Base-by-base conservation (phyloP, 495 filamentous ascomycete species). In the Penicillium taxi region DNA sequence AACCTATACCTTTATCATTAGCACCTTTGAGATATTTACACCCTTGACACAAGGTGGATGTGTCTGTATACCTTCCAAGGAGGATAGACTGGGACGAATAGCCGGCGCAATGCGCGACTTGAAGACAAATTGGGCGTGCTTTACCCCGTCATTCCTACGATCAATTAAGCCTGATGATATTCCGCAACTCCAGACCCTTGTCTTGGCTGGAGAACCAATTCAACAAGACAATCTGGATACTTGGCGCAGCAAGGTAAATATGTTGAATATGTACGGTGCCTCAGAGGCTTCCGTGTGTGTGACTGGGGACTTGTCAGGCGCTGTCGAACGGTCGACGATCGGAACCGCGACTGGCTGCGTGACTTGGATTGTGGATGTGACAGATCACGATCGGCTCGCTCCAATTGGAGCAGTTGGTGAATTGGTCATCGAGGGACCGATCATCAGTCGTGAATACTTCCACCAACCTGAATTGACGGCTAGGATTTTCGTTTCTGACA, bases 331-430 rank as follows among this genome's bases (percentile, higher is more conserved):
- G n/a, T n/a, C n/a, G n/a, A n/a, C n/a, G n/a, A n/a, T 66, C 26
- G 62, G 63, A 19, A 44, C 37, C 5, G 37, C 45, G 20, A 21
- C 42, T 5, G 58, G 53, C 2, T 48, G 52, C 34, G 20, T 45
- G 2, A 26, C 55, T 2, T 84, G 80, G 79, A 57, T 82, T 41
- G 70, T 77, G 16, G 69, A 81, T 35, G 64, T 74, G 0, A 37
- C 41, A 0, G 61, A 82, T 39, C 66, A 71, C 29, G 43, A 77
- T 17, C 34, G 47, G 1, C 64, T 84, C 9, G 61, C 73, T 18
- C 74, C 77, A 0, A 52, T 81, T 9, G 80, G 80, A n/a, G 56
- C 58, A 3, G 55, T 77, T 23, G 80, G 80, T 25, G 80, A 84
- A 49, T 47, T 82, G 13, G 45, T 74, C 2, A 60, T 84, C n/a